Percentiles rank a stretch among this genome's conserved stretches.
Conservation (phyloP, 495 filamentous ascomycete genomes). For the Trichoderma gamsii region DNA sequence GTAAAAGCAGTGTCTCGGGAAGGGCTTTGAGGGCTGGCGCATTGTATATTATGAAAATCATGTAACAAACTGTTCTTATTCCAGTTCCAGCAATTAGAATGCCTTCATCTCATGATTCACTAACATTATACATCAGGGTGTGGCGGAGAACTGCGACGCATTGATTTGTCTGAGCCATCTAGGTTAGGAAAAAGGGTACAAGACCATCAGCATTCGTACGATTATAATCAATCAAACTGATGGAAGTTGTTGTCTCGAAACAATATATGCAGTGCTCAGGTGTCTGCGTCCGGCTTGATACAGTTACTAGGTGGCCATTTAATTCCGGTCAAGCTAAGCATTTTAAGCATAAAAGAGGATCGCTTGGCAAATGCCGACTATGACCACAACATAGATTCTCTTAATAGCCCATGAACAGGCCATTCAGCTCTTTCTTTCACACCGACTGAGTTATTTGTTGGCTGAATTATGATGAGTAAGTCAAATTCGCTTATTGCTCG, state of each 20-base stretch:
- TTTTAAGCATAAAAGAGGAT: constrained; percentile 1
- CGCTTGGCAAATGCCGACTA: not conserved
- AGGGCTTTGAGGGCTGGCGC: not conserved
- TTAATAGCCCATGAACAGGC: too few species aligned
- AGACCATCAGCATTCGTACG: too few species aligned
- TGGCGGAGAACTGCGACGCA: too few species aligned
- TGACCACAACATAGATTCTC: not conserved
- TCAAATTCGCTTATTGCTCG: not conserved
- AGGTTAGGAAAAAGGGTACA: too few species aligned
- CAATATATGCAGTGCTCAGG: too few species aligned
- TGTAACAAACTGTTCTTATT: not conserved
- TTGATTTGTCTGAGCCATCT: too few species aligned
- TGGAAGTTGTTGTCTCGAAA: too few species aligned
- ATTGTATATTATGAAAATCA: constrained; percentile 10
- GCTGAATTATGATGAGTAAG: not conserved
- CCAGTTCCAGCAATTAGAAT: not conserved
- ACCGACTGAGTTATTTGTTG: not conserved
- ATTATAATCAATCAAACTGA: too few species aligned
- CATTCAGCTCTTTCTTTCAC: not conserved
- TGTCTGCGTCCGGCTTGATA: too few species aligned
- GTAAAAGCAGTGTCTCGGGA: not conserved
- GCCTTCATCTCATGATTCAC: not conserved
- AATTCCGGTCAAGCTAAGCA: not conserved
- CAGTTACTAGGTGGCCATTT: not conserved
- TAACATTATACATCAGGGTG: too few species aligned